phyloP scores from a whole-genome alignment of 2,329 filamentous ascomycete species.

The Fusarium sp. region DNA sequence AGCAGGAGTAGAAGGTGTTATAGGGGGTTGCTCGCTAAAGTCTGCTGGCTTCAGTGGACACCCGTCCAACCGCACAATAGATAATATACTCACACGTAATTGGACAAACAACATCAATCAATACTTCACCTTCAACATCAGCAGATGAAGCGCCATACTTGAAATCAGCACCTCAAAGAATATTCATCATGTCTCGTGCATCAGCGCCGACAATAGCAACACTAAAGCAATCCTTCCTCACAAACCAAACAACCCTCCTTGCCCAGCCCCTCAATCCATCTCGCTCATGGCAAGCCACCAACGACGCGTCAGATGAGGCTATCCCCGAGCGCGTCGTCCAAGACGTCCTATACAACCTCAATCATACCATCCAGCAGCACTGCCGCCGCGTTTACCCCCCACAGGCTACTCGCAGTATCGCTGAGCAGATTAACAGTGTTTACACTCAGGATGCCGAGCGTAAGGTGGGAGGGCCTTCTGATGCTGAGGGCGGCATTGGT shows the following conservation, averaged over 20 bases:
- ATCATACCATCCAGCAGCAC: constrained; percentile 74
- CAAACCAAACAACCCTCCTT: constrained; percentile 72
- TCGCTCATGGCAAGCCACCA: constrained; percentile 63
- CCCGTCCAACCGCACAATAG: background rate
- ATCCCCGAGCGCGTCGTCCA: constrained; percentile 66
- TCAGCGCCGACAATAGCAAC: constrained; percentile 68
- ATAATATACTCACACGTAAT: constrained; percentile 25
- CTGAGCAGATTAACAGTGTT: constrained; percentile 77
- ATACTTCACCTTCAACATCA: background rate
- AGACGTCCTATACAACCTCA: constrained; percentile 70
- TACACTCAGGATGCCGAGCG: constrained; percentile 67
- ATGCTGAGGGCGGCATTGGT: constrained; percentile 55
- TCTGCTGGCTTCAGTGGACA: background rate
- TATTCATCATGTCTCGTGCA: constrained; percentile 24
- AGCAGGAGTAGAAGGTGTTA: background rate
- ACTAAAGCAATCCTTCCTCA: constrained; percentile 75
- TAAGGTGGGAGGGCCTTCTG: constrained; percentile 53
- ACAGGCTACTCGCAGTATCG: constrained; percentile 77
- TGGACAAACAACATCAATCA: constrained; percentile 21
- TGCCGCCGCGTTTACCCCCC: constrained; percentile 74
- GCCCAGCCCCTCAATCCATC: constrained; percentile 70
- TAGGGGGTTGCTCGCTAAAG: background rate
- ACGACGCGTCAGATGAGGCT: constrained; percentile 57
- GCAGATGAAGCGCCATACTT: background rate
- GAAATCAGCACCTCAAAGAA: background rate